A percentile compares a stretch with the other conserved stretches of the same genome.
Conservation (phyloP, 2,329 filamentous ascomycete species). For the Madurella mycetomatis region DNA sequence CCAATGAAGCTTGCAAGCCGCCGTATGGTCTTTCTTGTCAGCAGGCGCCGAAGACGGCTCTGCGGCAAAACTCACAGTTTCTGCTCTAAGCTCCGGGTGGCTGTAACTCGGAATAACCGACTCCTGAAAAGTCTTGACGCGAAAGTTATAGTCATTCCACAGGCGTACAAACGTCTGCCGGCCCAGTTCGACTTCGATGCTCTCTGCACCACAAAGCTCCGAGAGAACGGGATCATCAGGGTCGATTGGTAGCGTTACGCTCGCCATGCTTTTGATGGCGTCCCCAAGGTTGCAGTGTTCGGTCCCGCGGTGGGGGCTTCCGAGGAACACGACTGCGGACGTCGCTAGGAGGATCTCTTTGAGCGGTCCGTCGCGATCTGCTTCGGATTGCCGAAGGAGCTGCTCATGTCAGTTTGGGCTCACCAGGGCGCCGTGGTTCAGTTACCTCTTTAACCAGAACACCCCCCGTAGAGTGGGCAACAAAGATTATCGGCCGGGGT, state of each 20-base stretch:
- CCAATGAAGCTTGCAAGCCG: slow-evolving; percentile 30
- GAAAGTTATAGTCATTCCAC: slow-evolving; percentile 33
- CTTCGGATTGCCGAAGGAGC: slow-evolving; percentile 29
- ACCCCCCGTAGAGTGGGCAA: slow-evolving; percentile 31
- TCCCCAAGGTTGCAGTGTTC: slow-evolving; percentile 27
- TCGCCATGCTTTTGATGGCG: slow-evolving; percentile 30
- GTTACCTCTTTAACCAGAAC: slow-evolving; percentile 32
- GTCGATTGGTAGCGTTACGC: slow-evolving; percentile 21
- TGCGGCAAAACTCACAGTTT: slow-evolving; percentile 17
- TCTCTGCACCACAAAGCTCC: slow-evolving; percentile 27
- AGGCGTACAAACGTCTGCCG: slow-evolving; percentile 27
- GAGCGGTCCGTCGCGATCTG: slow-evolving; percentile 21
- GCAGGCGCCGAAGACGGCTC: neutral
- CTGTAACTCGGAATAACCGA: slow-evolving; percentile 19
- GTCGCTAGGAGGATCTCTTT: slow-evolving; percentile 28
- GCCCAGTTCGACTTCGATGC: slow-evolving; percentile 23
- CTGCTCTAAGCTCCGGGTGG: slow-evolving; percentile 16
- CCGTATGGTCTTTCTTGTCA: slow-evolving; percentile 22
- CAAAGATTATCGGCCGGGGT: slow-evolving; percentile 27
- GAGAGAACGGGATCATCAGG: slow-evolving; percentile 24
- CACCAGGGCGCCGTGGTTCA: neutral
- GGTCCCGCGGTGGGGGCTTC: slow-evolving; percentile 29
- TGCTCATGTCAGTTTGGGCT: slow-evolving; percentile 9
- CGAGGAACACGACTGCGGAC: slow-evolving; percentile 29
- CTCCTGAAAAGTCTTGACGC: slow-evolving; percentile 33